phyloP scores from a whole-genome alignment of 352 stramenopile genomes.

The Phytophthora ohioensis region DNA sequence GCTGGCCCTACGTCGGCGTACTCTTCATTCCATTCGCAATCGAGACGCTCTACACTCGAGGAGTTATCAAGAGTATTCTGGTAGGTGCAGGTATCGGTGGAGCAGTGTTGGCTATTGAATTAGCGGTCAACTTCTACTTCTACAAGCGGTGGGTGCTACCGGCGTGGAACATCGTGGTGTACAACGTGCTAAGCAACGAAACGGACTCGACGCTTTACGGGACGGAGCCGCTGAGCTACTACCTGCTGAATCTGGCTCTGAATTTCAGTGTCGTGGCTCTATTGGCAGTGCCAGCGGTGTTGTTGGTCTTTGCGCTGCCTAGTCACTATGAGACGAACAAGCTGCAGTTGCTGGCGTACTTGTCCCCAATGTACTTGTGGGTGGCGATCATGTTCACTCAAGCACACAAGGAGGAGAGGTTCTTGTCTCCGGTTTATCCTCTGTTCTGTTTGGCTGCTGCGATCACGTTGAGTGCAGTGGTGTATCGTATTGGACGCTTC shows the following conservation, averaged over 20 bases:
- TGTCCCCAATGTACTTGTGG: slow-evolving; percentile 91
- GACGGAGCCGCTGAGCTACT: slow-evolving; percentile 95
- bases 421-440: slow-evolving; percentile 97
- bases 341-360: slow-evolving; percentile 49
- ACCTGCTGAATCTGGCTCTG: slow-evolving; percentile 95
- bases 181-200: slow-evolving; percentile 93
- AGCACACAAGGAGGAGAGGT: slow-evolving; percentile 99
- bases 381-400: slow-evolving; percentile 93
- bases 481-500: slow-evolving; percentile 43
- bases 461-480: slow-evolving; percentile 66
- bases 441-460: slow-evolving; percentile 88
- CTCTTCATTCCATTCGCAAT: slow-evolving; percentile 96
- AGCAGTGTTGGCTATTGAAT: slow-evolving; percentile 79
- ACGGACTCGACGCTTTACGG: slow-evolving; percentile 98
- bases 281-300: slow-evolving; percentile 60
- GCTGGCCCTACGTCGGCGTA: slow-evolving; percentile 98
- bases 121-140: slow-evolving; percentile 86
- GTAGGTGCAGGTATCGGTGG: slow-evolving; percentile 70
- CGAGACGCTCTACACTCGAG: slow-evolving; percentile 68
- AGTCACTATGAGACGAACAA: slow-evolving; percentile 42
- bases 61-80: slow-evolving; percentile 59
- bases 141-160: slow-evolving; percentile 82
- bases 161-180: slow-evolving; percentile 95
- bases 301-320: slow-evolving; percentile 51
- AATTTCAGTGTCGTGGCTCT: slow-evolving; percentile 95